A percentile compares a stretch with the other conserved stretches of the same genome.
phyloP scores from a whole-genome alignment of 2,329 filamentous ascomycete species.

The Penicillium sp. region DNA sequence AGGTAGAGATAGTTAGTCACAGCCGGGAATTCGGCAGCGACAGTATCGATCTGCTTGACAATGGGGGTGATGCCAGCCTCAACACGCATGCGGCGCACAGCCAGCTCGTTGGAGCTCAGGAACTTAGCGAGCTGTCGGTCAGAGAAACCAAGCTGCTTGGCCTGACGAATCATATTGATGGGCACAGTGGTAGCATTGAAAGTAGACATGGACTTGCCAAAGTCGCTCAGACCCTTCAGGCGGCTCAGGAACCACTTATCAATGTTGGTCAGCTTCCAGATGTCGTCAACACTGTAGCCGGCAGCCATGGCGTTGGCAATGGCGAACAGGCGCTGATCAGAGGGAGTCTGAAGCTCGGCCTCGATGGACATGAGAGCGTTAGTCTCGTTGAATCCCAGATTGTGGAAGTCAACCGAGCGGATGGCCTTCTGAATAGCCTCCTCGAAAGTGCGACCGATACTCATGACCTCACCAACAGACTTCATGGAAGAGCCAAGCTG shows the following conservation, averaged over 20 bases:
- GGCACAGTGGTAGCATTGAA: constrained; percentile 70
- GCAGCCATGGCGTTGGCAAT: constrained; percentile 97
- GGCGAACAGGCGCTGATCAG: constrained; percentile 94
- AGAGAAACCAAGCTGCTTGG: constrained; percentile 92
- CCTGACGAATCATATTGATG: constrained; percentile 71
- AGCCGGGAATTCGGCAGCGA: constrained; percentile 93
- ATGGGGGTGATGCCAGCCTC: constrained; percentile 84
- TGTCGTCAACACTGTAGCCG: constrained; percentile 92
- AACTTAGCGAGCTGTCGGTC: constrained; percentile 93
- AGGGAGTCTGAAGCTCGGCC: constrained; percentile 93
- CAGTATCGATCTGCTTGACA: constrained; percentile 98
- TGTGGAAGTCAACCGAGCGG: constrained; percentile 90
- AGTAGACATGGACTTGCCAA: constrained; percentile 75
- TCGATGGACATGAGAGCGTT: constrained; percentile 93
- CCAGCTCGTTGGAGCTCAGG: constrained; percentile 91
- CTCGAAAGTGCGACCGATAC: constrained; percentile 93
- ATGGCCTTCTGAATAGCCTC: constrained; percentile 99
- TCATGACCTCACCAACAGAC: constrained; percentile 99
- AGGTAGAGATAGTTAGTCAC: constrained; percentile 95
- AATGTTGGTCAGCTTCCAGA: constrained; percentile 97
- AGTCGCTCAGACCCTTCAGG: constrained; percentile 88
- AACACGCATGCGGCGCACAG: constrained; percentile 79
- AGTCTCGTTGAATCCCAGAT: constrained; percentile 91
- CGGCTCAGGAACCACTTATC: constrained; percentile 98
- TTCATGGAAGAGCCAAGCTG: constrained; percentile 98